A percentile compares a stretch with the other conserved stretches of the same genome.
These are phyloP conservation scores for Peronospora belbahrii DNA, from an alignment of 352 stramenopile species.

Conservation along the genomic window DNA sequence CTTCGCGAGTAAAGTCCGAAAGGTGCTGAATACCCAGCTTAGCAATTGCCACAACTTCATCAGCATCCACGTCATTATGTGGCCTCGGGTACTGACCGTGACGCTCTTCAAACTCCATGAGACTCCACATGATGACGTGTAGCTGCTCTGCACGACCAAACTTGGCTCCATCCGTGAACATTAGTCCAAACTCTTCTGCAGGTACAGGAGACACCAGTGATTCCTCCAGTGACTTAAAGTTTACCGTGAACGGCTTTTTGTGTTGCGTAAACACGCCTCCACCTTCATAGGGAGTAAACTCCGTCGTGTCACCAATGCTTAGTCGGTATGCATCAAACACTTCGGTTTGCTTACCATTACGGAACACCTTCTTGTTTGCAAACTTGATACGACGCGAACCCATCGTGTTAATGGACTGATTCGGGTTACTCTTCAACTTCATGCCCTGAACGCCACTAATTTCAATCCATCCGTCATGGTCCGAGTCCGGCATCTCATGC, in stretches of 20 bases:
- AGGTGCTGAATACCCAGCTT: slow-evolving; percentile 59
- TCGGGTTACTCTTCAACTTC: slow-evolving; percentile 44
- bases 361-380: slow-evolving; percentile 81
- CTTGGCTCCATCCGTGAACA: slow-evolving; percentile 84
- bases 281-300: slow-evolving; percentile 73
- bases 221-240: slow-evolving; percentile 71
- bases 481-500: slow-evolving; percentile 82
- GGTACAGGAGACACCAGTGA: slow-evolving; percentile 56
- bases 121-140: slow-evolving; percentile 65
- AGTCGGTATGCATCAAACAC: slow-evolving; percentile 80
- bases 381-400: slow-evolving; percentile 69
- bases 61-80: slow-evolving; percentile 53
- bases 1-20: slow-evolving; percentile 45
- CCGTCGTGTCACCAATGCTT: slow-evolving; percentile 76
- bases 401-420: slow-evolving; percentile 71
- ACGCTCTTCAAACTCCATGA: slow-evolving; percentile 73
- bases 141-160: slow-evolving; percentile 82
- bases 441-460: slow-evolving; percentile 82
- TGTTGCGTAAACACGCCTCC: slow-evolving; percentile 75
- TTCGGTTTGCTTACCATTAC: slow-evolving; percentile 78
- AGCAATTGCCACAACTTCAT: slow-evolving; percentile 61
- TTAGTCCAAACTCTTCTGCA: slow-evolving; percentile 67
- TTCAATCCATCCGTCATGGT: slow-evolving; percentile 79
- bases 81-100: slow-evolving; percentile 54
- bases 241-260: slow-evolving; percentile 74